phyloP scores from a whole-genome alignment of 148 eudicot species.

The Cornus florida region DNA sequence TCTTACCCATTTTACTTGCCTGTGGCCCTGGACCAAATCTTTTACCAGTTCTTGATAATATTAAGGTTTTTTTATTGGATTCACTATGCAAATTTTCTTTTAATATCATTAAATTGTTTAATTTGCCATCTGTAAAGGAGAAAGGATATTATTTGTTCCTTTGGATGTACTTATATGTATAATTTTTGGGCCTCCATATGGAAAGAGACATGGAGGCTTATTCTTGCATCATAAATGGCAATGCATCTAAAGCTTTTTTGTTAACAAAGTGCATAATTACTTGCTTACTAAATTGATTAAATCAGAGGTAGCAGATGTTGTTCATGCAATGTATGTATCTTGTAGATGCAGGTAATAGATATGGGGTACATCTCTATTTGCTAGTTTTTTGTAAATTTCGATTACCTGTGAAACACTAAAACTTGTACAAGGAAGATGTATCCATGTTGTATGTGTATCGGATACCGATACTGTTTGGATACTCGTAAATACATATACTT shows the following conservation, averaged over 20 bases:
- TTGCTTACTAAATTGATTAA: neutral
- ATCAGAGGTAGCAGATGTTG: neutral
- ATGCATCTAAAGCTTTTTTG: neutral
- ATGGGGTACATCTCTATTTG: neutral
- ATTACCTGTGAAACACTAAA: no score
- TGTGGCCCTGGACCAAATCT: no score
- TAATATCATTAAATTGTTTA: neutral
- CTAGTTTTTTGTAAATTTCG: no score
- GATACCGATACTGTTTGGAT: neutral
- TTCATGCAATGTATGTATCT: neutral
- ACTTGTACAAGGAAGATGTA: no score
- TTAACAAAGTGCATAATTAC: neutral
- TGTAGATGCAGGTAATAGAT: neutral
- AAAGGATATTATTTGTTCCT: neutral
- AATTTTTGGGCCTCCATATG: no score
- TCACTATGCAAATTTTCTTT: no score
- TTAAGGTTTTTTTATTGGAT: no score
- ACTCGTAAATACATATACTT: neutral
- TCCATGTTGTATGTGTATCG: neutral
- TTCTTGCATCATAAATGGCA: no score
- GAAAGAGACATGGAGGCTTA: no score
- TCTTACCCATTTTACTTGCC: neutral
- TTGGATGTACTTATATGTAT: neutral
- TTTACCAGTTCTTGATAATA: no score
- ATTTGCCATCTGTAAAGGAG: neutral